Base-by-base conservation (phyloP, 1,284 basidiomycete genomes). In the Ustilago sp. region DNA sequence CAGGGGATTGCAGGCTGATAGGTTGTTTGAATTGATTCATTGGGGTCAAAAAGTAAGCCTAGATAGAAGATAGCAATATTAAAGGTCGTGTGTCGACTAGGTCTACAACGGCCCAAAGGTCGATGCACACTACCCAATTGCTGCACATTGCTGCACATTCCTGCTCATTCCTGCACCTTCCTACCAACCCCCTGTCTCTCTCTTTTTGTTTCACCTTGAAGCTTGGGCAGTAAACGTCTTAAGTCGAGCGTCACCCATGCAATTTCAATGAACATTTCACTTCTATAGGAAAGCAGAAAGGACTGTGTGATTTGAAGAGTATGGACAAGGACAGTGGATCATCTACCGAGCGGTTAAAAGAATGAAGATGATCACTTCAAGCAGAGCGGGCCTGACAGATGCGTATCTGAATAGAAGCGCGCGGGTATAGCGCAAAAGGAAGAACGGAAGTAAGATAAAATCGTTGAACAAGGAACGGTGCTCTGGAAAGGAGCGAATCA, bases 11-110 rank as follows among this genome's bases (percentile, higher is more conserved):
- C 41, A 76, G 74, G 74, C 74, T 64, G 31, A 59, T 76, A 76
- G 74, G 55, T 76, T 76, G 13, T 17, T 52, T 62, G 53, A 60
- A 56, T 70, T 63, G 57, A 70, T 57, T 43, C 38, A 57, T 39
- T 60, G 74, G 74, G 74, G 74, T 76, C 74, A 76, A 76, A 76
- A 76, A 76, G 74, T 71, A 64, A 76, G 74, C 74, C 74, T 71
- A 76, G 58, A 76, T 54, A n/a, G 35, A 75, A 45, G 4, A 55
- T 31, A 58, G 68, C 74, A 76, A 76, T 76, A 76, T 65, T 67
- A 45, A 76, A 59, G 74, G 74, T 76, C 74, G 74, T 76, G 74
- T 76, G 59, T 68, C 62, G 41, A 59, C 74, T 76, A 39, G 54
- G 65, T 48, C 43, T 23, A 43, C 38, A 48, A 43, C 19, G 36